Evolutionary conservation across 441 rosid genomes (phyloP).

Genomic region (Arabidopsis hybrid): DNA sequence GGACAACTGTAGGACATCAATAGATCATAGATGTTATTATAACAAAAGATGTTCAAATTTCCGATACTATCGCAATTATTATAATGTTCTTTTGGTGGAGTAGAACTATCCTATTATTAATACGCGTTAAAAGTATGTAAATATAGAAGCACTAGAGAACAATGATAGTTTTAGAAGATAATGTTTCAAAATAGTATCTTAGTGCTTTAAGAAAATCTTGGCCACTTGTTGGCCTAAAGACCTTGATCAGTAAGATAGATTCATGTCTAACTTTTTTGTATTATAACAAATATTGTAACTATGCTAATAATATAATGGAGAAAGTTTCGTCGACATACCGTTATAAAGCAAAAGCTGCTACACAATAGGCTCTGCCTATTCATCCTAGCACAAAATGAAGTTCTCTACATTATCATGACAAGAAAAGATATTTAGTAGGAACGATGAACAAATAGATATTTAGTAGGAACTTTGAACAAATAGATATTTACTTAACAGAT

Average conservation of each 20-base stretch:
- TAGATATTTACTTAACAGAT: background rate
- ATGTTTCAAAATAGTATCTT: slow-evolving; percentile 24
- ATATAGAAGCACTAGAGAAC: slow-evolving; percentile 28
- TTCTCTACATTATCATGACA: slow-evolving; percentile 29
- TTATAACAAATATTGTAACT: slow-evolving; percentile 18
- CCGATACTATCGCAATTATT: slow-evolving; percentile 17
- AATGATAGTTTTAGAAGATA: slow-evolving; percentile 38
- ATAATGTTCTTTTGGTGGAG: slow-evolving; percentile 26
- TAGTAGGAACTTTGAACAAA: slow-evolving; percentile 1
- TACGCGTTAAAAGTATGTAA: slow-evolving; percentile 20
- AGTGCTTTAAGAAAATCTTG: slow-evolving; percentile 38
- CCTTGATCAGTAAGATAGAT: slow-evolving; percentile 29
- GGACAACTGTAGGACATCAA: slow-evolving; percentile 1
- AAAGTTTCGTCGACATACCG: slow-evolving; percentile 32
- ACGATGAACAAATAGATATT: background rate
- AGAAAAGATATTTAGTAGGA: slow-evolving; percentile 18
- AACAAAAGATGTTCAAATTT: slow-evolving; percentile 1
- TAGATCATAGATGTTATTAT: background rate
- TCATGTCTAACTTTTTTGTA: slow-evolving; percentile 30
- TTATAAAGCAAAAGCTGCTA: slow-evolving; percentile 28
- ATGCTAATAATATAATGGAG: slow-evolving; percentile 24
- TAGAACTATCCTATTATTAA: slow-evolving; percentile 8
- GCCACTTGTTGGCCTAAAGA: slow-evolving; percentile 41
- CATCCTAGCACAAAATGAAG: slow-evolving; percentile 40
- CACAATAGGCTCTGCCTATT: slow-evolving; percentile 42